A percentile compares a stretch with the other conserved stretches of the same genome.
Conservation (phyloP, 495 filamentous ascomycete genomes). For the Penicillium roqueforti region DNA sequence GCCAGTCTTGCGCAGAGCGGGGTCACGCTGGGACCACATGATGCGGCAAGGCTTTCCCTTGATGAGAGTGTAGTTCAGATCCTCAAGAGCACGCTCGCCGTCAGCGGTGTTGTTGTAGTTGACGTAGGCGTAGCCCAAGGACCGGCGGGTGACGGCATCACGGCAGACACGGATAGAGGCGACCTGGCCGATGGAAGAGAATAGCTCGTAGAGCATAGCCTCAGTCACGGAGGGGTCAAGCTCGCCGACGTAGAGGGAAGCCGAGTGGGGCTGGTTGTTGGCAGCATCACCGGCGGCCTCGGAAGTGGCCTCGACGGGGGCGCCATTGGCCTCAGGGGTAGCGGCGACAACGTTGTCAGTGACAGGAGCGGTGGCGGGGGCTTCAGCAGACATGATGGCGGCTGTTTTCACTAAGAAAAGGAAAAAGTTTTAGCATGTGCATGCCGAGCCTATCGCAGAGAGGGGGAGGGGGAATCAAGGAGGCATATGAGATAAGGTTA, state of each 20-base stretch:
- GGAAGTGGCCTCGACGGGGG: slow-evolving; percentile 27
- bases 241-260: slow-evolving; percentile 98
- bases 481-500: slow-evolving; percentile 9
- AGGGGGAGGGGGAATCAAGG: slow-evolving; percentile 4
- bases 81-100: slow-evolving; percentile 96
- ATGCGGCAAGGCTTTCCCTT: slow-evolving; percentile 99
- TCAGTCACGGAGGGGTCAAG: slow-evolving; percentile 96
- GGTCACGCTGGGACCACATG: slow-evolving; percentile 99
- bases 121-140: slow-evolving; percentile 98
- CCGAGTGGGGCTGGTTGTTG: slow-evolving; percentile 79
- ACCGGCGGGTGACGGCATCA: slow-evolving; percentile 97
- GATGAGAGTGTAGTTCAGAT: slow-evolving; percentile 99
- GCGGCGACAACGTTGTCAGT: slow-evolving; percentile 40
- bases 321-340: slow-evolving; percentile 36
- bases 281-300: slow-evolving; percentile 52
- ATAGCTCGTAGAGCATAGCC: slow-evolving; percentile 99
- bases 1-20: slow-evolving; percentile 97
- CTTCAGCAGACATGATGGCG: slow-evolving; percentile 47
- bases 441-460: slow-evolving; percentile 7
- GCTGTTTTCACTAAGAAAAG: slow-evolving; percentile 20
- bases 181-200: slow-evolving; percentile 98
- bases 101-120: slow-evolving; percentile 98
- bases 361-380: slow-evolving; percentile 39
- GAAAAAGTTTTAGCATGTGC: slow-evolving; percentile 15
- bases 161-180: slow-evolving; percentile 99